These are phyloP conservation scores for Trypanosoma congolense DNA, from an alignment of 208 protist genomes.

Conservation along the genomic window DNA sequence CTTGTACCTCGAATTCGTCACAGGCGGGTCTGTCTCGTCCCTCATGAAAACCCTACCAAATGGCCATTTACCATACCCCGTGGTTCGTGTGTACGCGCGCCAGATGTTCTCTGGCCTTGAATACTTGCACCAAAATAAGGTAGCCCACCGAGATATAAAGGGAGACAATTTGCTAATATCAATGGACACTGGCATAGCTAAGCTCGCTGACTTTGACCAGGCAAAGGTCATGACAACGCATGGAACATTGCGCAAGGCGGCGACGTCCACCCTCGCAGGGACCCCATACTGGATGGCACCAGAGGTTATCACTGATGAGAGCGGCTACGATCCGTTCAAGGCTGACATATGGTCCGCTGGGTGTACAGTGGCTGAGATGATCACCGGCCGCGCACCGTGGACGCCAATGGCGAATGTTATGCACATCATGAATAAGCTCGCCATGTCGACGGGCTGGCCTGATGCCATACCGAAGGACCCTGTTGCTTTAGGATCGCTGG, in stretches of 20 bases:
- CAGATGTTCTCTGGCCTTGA: constrained; percentile 86
- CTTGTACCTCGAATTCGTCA: constrained; percentile 91
- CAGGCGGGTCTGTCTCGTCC: constrained; percentile 85
- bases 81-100: constrained; percentile 77
- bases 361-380: constrained; percentile 89
- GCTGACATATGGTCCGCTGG: constrained; percentile 89
- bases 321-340: constrained; percentile 88
- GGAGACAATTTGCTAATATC: constrained; percentile 91
- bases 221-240: constrained; percentile 91
- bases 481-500: constrained; percentile 62
- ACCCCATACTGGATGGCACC: constrained; percentile 91
- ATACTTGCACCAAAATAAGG: constrained; percentile 85
- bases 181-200: constrained; percentile 92
- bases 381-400: constrained; percentile 83
- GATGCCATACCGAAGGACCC: constrained; percentile 82
- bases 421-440: constrained; percentile 90
- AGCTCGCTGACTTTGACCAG: constrained; percentile 98
- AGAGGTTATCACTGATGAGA: constrained; percentile 88
- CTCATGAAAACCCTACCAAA: constrained; percentile 85
- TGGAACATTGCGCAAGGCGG: constrained; percentile 74
- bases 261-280: constrained; percentile 83
- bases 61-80: constrained; percentile 62
- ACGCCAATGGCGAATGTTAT: constrained; percentile 82
- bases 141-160: constrained; percentile 90
- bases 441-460: constrained; percentile 83